These are phyloP conservation scores for Cladosporium sp. DNA, from an alignment of 2,329 filamentous ascomycete species.

Conservation along the genomic window DNA sequence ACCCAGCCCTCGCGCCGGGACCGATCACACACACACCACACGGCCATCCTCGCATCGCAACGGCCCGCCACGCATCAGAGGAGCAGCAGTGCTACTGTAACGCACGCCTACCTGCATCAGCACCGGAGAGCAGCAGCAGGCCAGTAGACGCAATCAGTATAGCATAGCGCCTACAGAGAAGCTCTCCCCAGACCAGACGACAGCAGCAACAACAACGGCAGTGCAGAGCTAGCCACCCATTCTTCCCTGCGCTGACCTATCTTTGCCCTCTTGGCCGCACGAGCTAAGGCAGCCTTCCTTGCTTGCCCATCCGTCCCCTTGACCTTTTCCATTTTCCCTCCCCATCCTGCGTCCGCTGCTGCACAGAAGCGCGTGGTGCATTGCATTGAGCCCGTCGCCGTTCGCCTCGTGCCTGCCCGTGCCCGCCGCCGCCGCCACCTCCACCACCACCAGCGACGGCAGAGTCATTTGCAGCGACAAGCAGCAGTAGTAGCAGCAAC, in stretches of 20 bases:
- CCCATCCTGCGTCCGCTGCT: slow-evolving; percentile 7
- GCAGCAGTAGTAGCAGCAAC: background rate
- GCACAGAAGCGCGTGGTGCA: slow-evolving; percentile 13
- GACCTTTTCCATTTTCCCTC: background rate
- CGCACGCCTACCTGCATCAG: background rate
- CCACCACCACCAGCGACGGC: no score
- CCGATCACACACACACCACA: background rate
- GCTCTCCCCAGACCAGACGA: background rate
- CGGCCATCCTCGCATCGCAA: slow-evolving; percentile 10
- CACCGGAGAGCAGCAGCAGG: background rate
- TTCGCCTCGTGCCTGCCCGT: slow-evolving; percentile 7
- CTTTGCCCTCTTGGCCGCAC: background rate
- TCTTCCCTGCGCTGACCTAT: background rate
- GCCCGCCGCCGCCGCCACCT: background rate
- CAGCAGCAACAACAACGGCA: background rate
- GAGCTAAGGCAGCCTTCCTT: slow-evolving; percentile 12
- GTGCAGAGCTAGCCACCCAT: background rate
- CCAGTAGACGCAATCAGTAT: no score
- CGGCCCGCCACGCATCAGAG: slow-evolving; percentile 10
- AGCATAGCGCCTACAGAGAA: no score
- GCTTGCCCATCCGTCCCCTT: background rate
- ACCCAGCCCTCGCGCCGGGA: slow-evolving; percentile 6
- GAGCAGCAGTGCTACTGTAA: background rate
- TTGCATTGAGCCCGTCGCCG: slow-evolving; percentile 1
- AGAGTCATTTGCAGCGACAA: no score